Base-by-base conservation (phyloP, 2,329 filamentous ascomycete genomes). In the Corynespora cassiicola region DNA sequence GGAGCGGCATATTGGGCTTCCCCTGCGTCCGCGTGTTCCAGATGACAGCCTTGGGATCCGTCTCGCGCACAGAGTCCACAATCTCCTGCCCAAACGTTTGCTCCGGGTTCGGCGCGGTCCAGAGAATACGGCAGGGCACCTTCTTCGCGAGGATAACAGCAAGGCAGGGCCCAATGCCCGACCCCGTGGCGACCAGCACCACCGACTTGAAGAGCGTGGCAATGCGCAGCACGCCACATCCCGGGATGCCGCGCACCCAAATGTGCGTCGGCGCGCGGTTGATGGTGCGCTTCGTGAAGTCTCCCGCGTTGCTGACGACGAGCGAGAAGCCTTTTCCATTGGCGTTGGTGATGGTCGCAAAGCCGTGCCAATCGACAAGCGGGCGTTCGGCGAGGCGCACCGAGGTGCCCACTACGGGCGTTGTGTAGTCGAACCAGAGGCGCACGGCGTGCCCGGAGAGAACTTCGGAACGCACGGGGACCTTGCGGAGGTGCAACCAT, bases 371-470 rank as follows among this genome's bases (percentile, higher is more conserved):
- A 39, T 68, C 64, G 10, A 52, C 41, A n/a, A 71, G 49, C 20
- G 66, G 56, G 8, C 58, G 49, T 45, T 61, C 46, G 21, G 65
- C 51, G 33, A 66, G 53, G n/a, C 59, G 50, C 17, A 66, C 52
- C 17, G 56, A 45, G 11, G 65, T 62, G 6, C 64, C 65, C 11
- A 63, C 56, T 15, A 61, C 49, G 3, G 63, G 61, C 1, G 49
- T 60, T 1, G 58, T 56, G 47, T 68, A 61, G 20, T 66, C 54
- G 47, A 67, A 69, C 64, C 87, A 82, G 10, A 94, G 77, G 29
- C 86, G 81, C 19, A 88, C 73, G 31, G 88, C 88, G 65, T 92
- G 88, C 25, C 77, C 66, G 0, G 88, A 94, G 8, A 94, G 80
- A 3, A 79, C 74, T 62, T 91, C 85, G 7, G 85, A 75, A 15